Evolutionary conservation across 306 rosid species (phyloP), one percentile per base, ranked within the genome.

Genomic region (Elaeagnus macrophylla): DNA sequence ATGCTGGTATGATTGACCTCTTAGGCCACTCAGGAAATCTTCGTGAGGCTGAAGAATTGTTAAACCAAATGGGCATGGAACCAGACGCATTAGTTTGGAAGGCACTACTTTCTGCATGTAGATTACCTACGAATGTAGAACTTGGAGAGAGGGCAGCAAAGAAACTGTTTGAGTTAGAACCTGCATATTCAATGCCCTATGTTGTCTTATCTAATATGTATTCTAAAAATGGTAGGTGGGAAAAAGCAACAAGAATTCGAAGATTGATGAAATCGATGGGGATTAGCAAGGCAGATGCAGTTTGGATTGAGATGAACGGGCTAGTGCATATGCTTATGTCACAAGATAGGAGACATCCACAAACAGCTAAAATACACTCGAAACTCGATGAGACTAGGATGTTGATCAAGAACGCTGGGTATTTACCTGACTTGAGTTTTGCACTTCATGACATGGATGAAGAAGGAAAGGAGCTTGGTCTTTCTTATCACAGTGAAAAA

Each of bases 21-120:
- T 75, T 79, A 42, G 89, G 95, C 37, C 95, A 95, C 9, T 76
- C 84, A 2, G 95, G 95, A 68, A 75, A 77, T 53, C 82, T 89
- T 9, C 52, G 66, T 0, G 84, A 83, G 67, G 97, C 95, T 0
- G 71, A 79, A 60, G 77, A 73, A 51, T 70, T 89, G 51, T 65
- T 86, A 7, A 67, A 81, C 53, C 60, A 68, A 63, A 86, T 86
- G 95, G 78, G 41, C 40, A 80, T 85, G 37, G 72, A 86, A 63
- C 95, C 88, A 4, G 97, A 89, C 61, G 83, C 90, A 57, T 75
- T 90, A 15, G 79, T 89, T 61, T 85, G 97, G 97, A 89, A 89
- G 77, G 75, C 97, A 48, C 79, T 89, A n/a, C 94, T 89, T 55
- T 76, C 82, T 25, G 95, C 97, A 16, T 86, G 95, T 70, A 81